Percentiles rank a stretch among this genome's conserved stretches.
phyloP scores from a whole-genome alignment of 495 filamentous ascomycete genomes.

The Niebla homalea region DNA sequence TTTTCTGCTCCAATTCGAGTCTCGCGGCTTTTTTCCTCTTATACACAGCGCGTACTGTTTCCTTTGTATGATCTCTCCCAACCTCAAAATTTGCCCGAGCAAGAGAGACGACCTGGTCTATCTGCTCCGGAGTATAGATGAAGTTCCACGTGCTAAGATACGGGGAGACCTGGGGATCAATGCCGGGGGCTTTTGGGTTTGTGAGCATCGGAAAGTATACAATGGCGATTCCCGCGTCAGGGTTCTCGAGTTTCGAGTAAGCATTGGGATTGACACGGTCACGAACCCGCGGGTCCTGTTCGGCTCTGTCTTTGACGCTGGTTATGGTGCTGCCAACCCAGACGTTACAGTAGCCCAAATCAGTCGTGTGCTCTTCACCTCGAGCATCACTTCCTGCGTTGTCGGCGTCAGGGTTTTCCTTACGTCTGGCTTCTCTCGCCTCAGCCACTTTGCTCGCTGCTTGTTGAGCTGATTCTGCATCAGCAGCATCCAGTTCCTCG shows the following conservation, averaged over 20 bases:
- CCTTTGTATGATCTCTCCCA: slow-evolving; percentile 59
- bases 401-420: slow-evolving; percentile 5
- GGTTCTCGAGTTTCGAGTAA: slow-evolving; percentile 60
- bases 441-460: slow-evolving; percentile 49
- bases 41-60: slow-evolving; percentile 79
- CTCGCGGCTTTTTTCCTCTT: slow-evolving; percentile 71
- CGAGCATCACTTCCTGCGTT: neutral
- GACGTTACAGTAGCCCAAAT: slow-evolving; percentile 80
- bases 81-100: slow-evolving; percentile 78
- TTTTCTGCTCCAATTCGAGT: slow-evolving; percentile 33
- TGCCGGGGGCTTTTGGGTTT: slow-evolving; percentile 61
- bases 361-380: slow-evolving; percentile 22
- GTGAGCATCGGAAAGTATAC: slow-evolving; percentile 83
- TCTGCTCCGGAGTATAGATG: slow-evolving; percentile 74
- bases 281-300: slow-evolving; percentile 48
- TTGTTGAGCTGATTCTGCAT: slow-evolving; percentile 44
- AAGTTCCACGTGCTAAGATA: slow-evolving; percentile 98
- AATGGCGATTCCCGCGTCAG: slow-evolving; percentile 74
- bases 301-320: slow-evolving; percentile 31
- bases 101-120: slow-evolving; percentile 67
- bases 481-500: slow-evolving; percentile 53
- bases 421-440: slow-evolving; percentile 35
- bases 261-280: slow-evolving; percentile 43
- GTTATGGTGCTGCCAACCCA: slow-evolving; percentile 84
- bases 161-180: slow-evolving; percentile 66